Conservation (phyloP, 2,329 filamentous ascomycete species). For the Sclerotinia minor region DNA sequence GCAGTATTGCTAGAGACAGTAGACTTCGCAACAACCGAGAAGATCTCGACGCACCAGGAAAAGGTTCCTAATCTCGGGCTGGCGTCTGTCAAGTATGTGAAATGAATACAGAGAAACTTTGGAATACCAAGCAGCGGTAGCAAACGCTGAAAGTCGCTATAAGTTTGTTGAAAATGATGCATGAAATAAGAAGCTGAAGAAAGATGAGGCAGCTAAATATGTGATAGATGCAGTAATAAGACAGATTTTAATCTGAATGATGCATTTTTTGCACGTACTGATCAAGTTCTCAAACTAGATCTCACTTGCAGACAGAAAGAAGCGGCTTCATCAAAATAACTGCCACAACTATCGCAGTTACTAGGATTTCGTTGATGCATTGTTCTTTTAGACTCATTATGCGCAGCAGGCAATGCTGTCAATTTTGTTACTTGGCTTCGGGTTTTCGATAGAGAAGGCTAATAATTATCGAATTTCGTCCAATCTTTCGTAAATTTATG, state of each 20-base stretch:
- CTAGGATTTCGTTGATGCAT: too few species aligned
- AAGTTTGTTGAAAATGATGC: not conserved
- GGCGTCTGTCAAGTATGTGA: not conserved
- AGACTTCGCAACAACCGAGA: not conserved
- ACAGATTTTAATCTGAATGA: not conserved
- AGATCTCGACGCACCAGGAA: not conserved
- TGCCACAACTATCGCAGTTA: not conserved
- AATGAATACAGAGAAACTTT: not conserved
- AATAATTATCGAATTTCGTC: not conserved
- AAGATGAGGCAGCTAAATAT: not conserved
- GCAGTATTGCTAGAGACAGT: not conserved
- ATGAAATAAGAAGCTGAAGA: not conserved
- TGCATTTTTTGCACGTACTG: not conserved
- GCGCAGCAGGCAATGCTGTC: not conserved
- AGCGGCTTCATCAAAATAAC: not conserved
- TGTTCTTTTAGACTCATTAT: not conserved
- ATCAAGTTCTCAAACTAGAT: not conserved
- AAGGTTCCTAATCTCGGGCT: not conserved
- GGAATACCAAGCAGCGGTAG: not conserved
- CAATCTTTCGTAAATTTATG: not conserved
- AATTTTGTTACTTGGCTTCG: rapidly evolving
- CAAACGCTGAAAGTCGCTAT: not conserved
- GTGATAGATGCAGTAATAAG: not conserved
- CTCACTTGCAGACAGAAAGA: not conserved
- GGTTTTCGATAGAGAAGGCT: rapidly evolving